Conservation (phyloP, 306 rosid species). For the Citrullus mucosospermus region DNA sequence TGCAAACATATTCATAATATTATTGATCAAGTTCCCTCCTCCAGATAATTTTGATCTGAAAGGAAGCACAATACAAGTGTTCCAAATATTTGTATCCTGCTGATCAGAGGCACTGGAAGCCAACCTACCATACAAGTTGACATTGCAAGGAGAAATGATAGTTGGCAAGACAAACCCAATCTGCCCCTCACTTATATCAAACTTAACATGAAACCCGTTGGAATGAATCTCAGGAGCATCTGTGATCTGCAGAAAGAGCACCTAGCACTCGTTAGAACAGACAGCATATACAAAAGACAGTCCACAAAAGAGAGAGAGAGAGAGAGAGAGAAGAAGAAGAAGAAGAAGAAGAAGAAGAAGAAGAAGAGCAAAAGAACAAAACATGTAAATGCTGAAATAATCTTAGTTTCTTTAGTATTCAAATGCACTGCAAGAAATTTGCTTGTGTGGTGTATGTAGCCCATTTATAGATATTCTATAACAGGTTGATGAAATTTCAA, state of each 20-base stretch:
- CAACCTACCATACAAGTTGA: constrained; percentile 46
- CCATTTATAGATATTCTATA: not conserved
- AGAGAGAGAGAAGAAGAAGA: not conserved
- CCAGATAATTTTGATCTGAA: constrained; percentile 53
- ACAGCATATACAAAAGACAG: not conserved
- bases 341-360: no score
- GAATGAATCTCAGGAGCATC: constrained; percentile 98
- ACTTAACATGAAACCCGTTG: constrained; percentile 90
- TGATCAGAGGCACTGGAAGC: constrained; percentile 34
- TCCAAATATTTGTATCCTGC: constrained; percentile 40
- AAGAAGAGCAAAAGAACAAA: not conserved
- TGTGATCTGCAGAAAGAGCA: constrained; percentile 57
- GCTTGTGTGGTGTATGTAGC: not conserved
- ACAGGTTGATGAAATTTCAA: not conserved
- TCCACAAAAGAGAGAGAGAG: not conserved
- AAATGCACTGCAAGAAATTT: not conserved
- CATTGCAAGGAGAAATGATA: constrained; percentile 52
- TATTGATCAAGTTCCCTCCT: constrained; percentile 43
- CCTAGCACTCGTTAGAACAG: constrained; percentile 9
- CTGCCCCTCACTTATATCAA: constrained; percentile 88
- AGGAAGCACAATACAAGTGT: constrained; percentile 89
- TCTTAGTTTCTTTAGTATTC: not conserved
- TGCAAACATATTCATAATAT: constrained; percentile 58
- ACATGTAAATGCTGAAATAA: not conserved
- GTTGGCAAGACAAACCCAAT: constrained; percentile 97